Percentiles rank a stretch among this genome's conserved stretches.
Evolutionary conservation across 495 filamentous ascomycete genomes (phyloP).

Genomic region (Daldinia concentrica): DNA sequence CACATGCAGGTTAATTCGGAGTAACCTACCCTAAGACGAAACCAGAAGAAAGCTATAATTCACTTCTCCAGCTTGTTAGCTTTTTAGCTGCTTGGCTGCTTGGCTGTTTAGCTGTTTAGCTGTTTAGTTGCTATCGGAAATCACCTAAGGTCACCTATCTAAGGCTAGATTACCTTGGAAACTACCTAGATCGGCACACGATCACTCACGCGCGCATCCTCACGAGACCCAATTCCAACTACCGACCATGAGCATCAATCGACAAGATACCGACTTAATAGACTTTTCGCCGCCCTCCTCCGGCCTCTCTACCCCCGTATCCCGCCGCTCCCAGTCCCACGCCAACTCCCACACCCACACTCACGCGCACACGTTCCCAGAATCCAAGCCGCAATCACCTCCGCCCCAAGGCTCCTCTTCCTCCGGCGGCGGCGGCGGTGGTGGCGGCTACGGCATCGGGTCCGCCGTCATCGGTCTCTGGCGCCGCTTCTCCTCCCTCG

Average conservation of each 20-base stretch:
- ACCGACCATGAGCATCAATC: conserved; percentile 22
- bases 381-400: conserved; percentile 29
- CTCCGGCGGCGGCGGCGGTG: neutral
- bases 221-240: conserved; percentile 3
- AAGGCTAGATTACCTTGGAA: too few species aligned
- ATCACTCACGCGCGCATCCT: conserved; percentile 20
- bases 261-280: conserved; percentile 37
- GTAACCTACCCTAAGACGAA: conserved; percentile 6
- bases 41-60: conserved; percentile 15
- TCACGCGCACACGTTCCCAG: conserved; percentile 4
- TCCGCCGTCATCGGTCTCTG: conserved; percentile 46
- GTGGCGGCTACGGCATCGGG: conserved; percentile 39
- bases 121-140: conserved; percentile 1
- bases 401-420: conserved; percentile 31
- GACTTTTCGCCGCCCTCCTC: conserved; percentile 39
- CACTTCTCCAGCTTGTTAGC: conserved; percentile 22
- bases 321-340: conserved; percentile 2
- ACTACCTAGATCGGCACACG: neutral
- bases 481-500: conserved; percentile 47
- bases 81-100: neutral
- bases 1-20: too few species aligned
- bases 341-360: neutral
- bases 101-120: neutral
- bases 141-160: neutral
- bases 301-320: conserved; percentile 26